phyloP scores from a whole-genome alignment of 2,329 filamentous ascomycete genomes.

The Colletotrichum sp. region DNA sequence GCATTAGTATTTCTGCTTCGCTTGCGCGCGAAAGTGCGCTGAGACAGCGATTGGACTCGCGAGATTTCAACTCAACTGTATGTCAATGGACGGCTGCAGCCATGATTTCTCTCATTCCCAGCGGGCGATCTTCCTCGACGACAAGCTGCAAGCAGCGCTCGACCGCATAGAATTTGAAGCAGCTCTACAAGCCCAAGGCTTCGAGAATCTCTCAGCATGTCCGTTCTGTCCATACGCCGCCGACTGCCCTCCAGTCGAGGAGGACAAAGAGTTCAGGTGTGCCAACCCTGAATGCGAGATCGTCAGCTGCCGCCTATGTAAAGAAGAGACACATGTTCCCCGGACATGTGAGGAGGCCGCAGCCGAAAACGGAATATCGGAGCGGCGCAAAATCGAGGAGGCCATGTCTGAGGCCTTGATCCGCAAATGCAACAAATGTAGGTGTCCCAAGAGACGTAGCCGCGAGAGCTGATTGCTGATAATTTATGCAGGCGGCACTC shows the following conservation, averaged over 20 bases:
- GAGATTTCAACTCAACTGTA: conserved; percentile 73
- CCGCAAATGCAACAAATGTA: conserved; percentile 73
- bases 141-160: conserved; percentile 64
- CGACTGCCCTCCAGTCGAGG: conserved; percentile 70
- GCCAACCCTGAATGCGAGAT: conserved; percentile 67
- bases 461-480: conserved; percentile 6
- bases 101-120: conserved; percentile 64
- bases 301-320: conserved; percentile 72
- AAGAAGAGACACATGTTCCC: conserved; percentile 72
- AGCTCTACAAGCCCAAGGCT: conserved; percentile 69
- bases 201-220: conserved; percentile 77
- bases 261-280: conserved; percentile 77
- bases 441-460: conserved; percentile 16
- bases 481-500: conserved; percentile 56
- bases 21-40: conserved; percentile 69
- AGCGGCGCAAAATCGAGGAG: conserved; percentile 76
- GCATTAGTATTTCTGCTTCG: conserved; percentile 67
- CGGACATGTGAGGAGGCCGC: conserved; percentile 72
- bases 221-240: conserved; percentile 85
- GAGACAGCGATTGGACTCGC: conserved; percentile 71
- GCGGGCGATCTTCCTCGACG: conserved; percentile 61
- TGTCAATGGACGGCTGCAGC: conserved; percentile 71
- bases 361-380: conserved; percentile 61
- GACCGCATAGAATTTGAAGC: conserved; percentile 75
- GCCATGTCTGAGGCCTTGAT: conserved; percentile 84